Conservation (phyloP, 2,329 filamentous ascomycete species). For the Claviceps pazoutovae region DNA sequence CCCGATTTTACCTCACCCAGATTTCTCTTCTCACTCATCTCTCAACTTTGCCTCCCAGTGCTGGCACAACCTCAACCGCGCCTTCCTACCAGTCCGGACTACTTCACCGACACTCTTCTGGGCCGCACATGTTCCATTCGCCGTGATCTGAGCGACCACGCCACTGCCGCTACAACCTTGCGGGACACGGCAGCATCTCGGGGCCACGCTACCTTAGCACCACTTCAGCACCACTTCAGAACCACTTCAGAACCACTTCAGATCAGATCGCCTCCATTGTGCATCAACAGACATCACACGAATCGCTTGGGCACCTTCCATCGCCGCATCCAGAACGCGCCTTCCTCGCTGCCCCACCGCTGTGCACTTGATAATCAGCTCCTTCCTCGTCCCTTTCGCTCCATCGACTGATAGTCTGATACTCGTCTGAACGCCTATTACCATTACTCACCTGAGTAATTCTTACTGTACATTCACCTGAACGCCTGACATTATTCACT, state of each 20-base stretch:
- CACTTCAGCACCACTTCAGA: not conserved
- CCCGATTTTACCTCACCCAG: not conserved
- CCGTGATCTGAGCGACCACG: not conserved
- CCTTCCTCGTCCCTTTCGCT: not conserved
- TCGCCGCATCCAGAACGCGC: not conserved
- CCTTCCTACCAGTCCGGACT: not conserved
- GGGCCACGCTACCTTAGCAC: not conserved
- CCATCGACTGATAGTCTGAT: no score
- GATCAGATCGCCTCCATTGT: not conserved
- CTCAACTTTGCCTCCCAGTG: not conserved
- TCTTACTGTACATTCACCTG: no score
- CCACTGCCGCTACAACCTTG: not conserved
- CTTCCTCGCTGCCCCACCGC: not conserved
- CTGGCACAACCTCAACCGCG: not conserved
- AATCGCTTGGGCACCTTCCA: not conserved
- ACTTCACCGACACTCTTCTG: not conserved
- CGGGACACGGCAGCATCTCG: conserved; percentile 2
- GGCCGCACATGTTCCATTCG: conserved; percentile 1
- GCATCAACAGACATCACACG: not conserved
- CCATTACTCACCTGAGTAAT: no score
- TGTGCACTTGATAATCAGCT: not conserved
- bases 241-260: not conserved
- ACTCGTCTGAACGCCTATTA: no score
- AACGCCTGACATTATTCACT: not conserved
- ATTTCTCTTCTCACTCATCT: not conserved